Evolutionary conservation across 257 asterid genomes (phyloP).

Genomic region (Solanum tarapatanum): DNA sequence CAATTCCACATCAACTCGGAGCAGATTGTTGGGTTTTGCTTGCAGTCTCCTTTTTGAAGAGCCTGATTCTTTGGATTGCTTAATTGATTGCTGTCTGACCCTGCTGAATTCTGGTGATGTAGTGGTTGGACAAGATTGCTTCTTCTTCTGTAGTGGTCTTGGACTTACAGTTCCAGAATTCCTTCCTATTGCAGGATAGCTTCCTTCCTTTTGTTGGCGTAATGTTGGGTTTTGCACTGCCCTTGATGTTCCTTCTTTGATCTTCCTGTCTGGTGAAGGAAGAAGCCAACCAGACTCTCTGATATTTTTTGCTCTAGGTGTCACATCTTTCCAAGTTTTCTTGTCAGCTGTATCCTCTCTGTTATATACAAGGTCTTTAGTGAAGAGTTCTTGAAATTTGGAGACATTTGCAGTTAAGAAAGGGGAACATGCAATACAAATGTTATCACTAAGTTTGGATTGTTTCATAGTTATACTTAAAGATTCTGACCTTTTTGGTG

Average conservation of each 20-base stretch:
- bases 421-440: conserved; percentile 17
- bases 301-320: conserved; percentile 25
- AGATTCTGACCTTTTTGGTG: conserved; percentile 31
- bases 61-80: conserved; percentile 23
- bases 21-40: conserved; percentile 27
- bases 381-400: conserved; percentile 11
- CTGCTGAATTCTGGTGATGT: conserved; percentile 25
- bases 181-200: conserved; percentile 22
- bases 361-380: conserved; percentile 9
- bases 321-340: conserved; percentile 21
- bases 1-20: conserved; percentile 29
- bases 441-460: conserved; percentile 19
- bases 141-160: conserved; percentile 34
- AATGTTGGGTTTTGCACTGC: conserved; percentile 15
- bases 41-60: conserved; percentile 22
- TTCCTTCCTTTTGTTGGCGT: conserved; percentile 3
- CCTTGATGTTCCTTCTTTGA: conserved; percentile 10
- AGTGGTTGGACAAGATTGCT: conserved; percentile 22
- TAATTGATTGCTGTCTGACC: conserved; percentile 22
- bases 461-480: conserved; percentile 31
- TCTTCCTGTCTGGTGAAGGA: conserved; percentile 21
- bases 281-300: conserved; percentile 13
- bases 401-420: conserved; percentile 5
- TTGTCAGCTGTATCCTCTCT: conserved; percentile 25
- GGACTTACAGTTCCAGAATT: conserved; percentile 43